A percentile compares a stretch with the other conserved stretches of the same genome.
phyloP scores from a whole-genome alignment of 2,329 filamentous ascomycete genomes.

The Fusarium abutilonis region DNA sequence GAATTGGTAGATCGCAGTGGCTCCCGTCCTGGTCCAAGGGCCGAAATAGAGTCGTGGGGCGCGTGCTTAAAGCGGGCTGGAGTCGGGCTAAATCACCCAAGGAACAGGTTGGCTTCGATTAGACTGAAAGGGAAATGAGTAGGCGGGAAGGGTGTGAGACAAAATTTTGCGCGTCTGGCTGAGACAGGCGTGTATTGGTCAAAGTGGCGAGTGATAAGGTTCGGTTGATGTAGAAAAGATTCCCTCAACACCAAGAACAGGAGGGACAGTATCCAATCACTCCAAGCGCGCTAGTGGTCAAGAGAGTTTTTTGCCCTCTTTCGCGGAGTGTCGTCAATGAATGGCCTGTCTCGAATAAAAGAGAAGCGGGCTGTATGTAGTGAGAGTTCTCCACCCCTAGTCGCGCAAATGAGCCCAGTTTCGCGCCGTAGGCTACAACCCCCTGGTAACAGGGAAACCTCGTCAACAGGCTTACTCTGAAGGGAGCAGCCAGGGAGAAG shows the following conservation, averaged over 20 bases:
- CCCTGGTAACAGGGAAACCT: conserved; percentile 33
- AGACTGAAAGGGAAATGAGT: conserved; percentile 31
- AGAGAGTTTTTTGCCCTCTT: not conserved
- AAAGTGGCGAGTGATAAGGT: not conserved
- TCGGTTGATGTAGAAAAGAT: conserved; percentile 9
- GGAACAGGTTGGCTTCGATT: conserved; percentile 11
- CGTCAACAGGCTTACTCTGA: conserved; percentile 15
- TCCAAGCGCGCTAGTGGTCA: conserved; percentile 17
- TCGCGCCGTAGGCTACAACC: conserved; percentile 20
- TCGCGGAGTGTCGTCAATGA: conserved; percentile 23
- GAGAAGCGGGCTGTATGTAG: conserved; percentile 33
- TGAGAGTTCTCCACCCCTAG: conserved; percentile 35
- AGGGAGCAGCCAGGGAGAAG: conserved; percentile 6
- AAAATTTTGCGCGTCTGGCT: conserved; percentile 7
- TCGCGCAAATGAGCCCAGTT: conserved; percentile 42
- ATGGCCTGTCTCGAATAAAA: conserved; percentile 32
- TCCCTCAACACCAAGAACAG: conserved; percentile 3
- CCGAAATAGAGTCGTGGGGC: conserved; percentile 39
- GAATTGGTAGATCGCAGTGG: conserved; percentile 31
- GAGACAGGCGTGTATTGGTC: conserved; percentile 23
- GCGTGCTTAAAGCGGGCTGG: conserved; percentile 34
- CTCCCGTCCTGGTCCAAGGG: conserved; percentile 35
- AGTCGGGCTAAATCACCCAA: conserved; percentile 27
- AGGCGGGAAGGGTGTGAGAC: conserved; percentile 24
- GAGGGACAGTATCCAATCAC: conserved; percentile 18